A percentile compares a stretch with the other conserved stretches of the same genome.
These are phyloP conservation scores for Guillardia theta DNA, from an alignment of 78 protist species.

Conservation along the genomic window DNA sequence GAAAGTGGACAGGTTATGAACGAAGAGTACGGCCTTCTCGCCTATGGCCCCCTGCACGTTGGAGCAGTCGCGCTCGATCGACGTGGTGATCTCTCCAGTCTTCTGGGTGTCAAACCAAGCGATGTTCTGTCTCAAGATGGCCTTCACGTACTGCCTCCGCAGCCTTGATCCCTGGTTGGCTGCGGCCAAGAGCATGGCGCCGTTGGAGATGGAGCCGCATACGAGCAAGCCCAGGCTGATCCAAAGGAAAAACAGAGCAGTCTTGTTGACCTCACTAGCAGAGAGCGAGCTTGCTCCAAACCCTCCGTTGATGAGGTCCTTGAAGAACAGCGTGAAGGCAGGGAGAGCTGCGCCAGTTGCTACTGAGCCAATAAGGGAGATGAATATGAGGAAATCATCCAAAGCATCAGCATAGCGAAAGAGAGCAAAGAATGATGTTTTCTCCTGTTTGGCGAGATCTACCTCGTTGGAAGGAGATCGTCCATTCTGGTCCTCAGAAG, in stretches of 20 bases:
- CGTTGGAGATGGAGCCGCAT: neutral
- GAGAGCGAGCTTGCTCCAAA: neutral
- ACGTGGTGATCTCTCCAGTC: neutral
- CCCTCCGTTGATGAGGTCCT: neutral
- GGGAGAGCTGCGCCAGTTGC: neutral
- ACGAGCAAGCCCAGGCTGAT: neutral
- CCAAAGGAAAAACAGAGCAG: neutral
- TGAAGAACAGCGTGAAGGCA: neutral
- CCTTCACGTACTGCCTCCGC: neutral
- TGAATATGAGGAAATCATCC: neutral
- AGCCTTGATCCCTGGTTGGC: neutral
- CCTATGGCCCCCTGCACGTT: constrained; percentile 16
- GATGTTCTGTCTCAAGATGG: neutral
- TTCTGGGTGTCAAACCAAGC: constrained; percentile 25
- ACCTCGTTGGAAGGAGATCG: no score
- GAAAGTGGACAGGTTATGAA: neutral
- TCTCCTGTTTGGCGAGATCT: no score
- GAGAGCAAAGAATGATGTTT: no score
- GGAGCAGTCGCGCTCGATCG: neutral
- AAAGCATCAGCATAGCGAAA: neutral
- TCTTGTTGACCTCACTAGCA: neutral
- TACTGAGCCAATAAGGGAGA: neutral
- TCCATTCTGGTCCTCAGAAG: no score
- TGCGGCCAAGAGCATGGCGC: neutral
- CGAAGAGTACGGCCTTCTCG: neutral